phyloP scores from a whole-genome alignment of 1,284 basidiomycete genomes.

The Trichosporon faecale region DNA sequence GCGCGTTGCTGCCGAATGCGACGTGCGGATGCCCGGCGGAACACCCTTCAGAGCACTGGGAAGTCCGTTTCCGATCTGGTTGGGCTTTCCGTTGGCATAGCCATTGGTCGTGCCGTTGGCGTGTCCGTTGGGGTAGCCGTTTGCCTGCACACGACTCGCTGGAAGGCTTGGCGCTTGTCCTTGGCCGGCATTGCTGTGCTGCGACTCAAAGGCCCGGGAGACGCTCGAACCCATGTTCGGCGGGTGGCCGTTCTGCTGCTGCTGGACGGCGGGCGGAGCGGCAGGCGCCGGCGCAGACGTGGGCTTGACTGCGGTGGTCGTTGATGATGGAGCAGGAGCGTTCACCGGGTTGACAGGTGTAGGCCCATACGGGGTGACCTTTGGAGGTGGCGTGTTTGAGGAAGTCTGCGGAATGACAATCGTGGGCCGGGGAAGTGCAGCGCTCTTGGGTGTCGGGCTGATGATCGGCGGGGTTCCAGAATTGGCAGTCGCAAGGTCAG shows the following conservation, averaged over 20 bases:
- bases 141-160: not conserved
- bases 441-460: not conserved
- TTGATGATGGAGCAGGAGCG: not conserved
- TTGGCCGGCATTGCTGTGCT: not conserved
- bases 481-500: not conserved
- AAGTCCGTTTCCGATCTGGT: constrained; percentile 15
- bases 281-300: not conserved
- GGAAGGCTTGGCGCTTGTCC: not conserved
- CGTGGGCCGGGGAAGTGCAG: not conserved
- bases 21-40: not conserved
- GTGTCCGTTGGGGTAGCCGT: constrained; percentile 7
- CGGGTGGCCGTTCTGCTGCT: not conserved
- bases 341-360: not conserved
- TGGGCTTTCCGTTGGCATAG: not conserved
- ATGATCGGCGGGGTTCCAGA: constrained; percentile 3
- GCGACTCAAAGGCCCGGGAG: not conserved
- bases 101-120: constrained; percentile 8
- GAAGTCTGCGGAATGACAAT: constrained; percentile 1
- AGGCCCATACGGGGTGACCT: not conserved
- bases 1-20: constrained; percentile 7
- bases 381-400: not conserved
- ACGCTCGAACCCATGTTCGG: not conserved
- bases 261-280: not conserved
- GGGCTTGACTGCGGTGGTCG: not conserved
- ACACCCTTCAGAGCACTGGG: constrained; percentile 4